phyloP scores from a whole-genome alignment of 129 eudicot species.

The Apium graveolens region DNA sequence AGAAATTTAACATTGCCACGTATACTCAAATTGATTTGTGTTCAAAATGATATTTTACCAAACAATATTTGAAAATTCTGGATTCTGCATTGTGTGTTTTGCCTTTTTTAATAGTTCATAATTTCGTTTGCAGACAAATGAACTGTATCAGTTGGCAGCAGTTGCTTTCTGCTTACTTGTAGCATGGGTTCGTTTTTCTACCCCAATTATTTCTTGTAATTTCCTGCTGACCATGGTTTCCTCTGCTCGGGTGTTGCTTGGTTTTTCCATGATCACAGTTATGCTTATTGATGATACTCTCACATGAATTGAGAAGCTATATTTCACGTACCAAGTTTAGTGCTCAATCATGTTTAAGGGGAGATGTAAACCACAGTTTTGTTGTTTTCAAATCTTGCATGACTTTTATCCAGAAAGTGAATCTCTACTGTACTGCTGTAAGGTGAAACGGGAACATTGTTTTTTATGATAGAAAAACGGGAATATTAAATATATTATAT shows the following conservation, averaged over 20 bases:
- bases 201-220: background rate
- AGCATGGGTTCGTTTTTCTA: constrained; percentile 76
- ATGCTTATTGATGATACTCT: background rate
- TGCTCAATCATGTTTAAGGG: background rate
- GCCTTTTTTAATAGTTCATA: background rate
- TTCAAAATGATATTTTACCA: background rate
- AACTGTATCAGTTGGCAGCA: constrained; percentile 91
- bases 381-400: background rate
- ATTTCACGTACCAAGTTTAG: background rate
- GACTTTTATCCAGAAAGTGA: background rate
- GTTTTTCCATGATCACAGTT: background rate
- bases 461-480: too few species aligned
- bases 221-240: background rate
- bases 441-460: too few species aligned
- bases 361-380: background rate
- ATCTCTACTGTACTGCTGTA: background rate
- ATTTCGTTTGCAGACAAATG: constrained; percentile 77
- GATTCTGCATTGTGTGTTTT: background rate
- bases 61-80: background rate
- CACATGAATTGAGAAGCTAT: background rate
- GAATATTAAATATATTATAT: background rate
- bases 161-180: constrained; percentile 98
- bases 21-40: background rate
- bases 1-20: background rate
- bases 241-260: background rate